Evolutionary conservation across 2,329 filamentous ascomycete species (phyloP).

Genomic region (Emergomyces orientalis): DNA sequence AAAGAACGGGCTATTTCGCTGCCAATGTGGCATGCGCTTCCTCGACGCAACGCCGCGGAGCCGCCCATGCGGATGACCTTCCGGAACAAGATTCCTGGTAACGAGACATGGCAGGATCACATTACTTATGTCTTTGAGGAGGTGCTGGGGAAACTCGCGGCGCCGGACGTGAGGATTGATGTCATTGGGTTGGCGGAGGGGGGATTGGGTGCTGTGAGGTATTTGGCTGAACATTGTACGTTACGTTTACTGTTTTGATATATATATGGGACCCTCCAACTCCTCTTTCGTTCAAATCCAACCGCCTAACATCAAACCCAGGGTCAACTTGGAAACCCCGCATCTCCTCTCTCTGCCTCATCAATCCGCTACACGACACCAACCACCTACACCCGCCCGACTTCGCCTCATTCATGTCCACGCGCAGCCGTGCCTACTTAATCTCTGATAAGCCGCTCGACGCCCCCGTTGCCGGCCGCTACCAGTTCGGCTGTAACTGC

Average conservation of each 20-base stretch:
- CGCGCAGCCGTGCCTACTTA: constrained; percentile 55
- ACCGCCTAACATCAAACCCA: constrained; percentile 14
- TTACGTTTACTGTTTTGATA: constrained; percentile 26
- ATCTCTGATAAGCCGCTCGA: constrained; percentile 45
- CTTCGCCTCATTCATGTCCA: constrained; percentile 28
- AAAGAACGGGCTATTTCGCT: constrained; percentile 52
- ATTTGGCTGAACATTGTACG: constrained; percentile 49
- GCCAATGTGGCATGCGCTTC: constrained; percentile 48
- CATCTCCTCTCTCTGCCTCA: constrained; percentile 34
- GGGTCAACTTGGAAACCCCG: constrained; percentile 32
- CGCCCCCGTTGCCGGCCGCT: constrained; percentile 45
- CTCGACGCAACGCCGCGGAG: constrained; percentile 55
- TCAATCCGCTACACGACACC: constrained; percentile 30
- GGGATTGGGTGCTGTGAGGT: constrained; percentile 48
- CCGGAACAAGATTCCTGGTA: constrained; percentile 55
- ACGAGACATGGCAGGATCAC: constrained; percentile 52
- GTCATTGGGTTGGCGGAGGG: constrained; percentile 63
- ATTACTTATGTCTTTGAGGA: constrained; percentile 57
- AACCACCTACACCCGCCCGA: constrained; percentile 21
- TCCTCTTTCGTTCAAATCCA: background rate
- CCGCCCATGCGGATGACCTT: constrained; percentile 41
- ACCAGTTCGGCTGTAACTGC: constrained; percentile 54
- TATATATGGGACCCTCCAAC: background rate
- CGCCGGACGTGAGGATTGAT: constrained; percentile 50
- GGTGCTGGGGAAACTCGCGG: constrained; percentile 46